phyloP scores from a whole-genome alignment of 345 rosid species.

The Brassica juncea region DNA sequence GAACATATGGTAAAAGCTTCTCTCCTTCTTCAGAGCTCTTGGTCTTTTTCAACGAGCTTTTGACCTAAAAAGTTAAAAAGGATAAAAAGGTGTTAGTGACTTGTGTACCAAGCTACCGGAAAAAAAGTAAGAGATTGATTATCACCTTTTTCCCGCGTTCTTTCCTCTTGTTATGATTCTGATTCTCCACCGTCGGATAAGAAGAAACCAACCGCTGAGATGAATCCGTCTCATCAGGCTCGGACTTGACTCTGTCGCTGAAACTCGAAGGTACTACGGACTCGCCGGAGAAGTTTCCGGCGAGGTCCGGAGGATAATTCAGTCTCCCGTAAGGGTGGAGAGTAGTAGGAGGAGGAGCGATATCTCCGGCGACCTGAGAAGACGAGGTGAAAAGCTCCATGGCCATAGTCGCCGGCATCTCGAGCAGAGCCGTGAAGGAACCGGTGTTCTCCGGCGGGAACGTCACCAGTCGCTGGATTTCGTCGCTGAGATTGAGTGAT shows the following conservation, averaged over 20 bases:
- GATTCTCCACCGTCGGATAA: slow-evolving; percentile 42
- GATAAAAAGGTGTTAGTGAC: background rate
- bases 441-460: slow-evolving; percentile 48
- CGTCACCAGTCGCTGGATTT: slow-evolving; percentile 47
- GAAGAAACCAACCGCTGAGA: slow-evolving; percentile 9
- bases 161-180: slow-evolving; percentile 49
- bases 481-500: slow-evolving; percentile 51
- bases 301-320: slow-evolving; percentile 41
- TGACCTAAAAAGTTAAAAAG: slow-evolving; percentile 34
- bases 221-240: slow-evolving; percentile 42
- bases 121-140: background rate
- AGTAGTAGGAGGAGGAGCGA: slow-evolving; percentile 12
- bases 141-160: slow-evolving; percentile 59
- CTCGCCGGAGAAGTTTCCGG: slow-evolving; percentile 40
- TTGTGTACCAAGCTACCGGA: background rate
- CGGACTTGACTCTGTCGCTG: slow-evolving; percentile 42
- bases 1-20: slow-evolving; percentile 60
- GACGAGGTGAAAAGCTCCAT: slow-evolving; percentile 52
- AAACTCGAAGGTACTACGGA: slow-evolving; percentile 34
- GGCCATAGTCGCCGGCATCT: slow-evolving; percentile 60
- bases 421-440: slow-evolving; percentile 72
- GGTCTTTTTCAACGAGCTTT: slow-evolving; percentile 58
- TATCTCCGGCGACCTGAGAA: slow-evolving; percentile 37
- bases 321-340: slow-evolving; percentile 24
- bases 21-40: slow-evolving; percentile 56